phyloP scores from a whole-genome alignment of 2,329 filamentous ascomycete genomes.

The Sphaerulina vaccinii region DNA sequence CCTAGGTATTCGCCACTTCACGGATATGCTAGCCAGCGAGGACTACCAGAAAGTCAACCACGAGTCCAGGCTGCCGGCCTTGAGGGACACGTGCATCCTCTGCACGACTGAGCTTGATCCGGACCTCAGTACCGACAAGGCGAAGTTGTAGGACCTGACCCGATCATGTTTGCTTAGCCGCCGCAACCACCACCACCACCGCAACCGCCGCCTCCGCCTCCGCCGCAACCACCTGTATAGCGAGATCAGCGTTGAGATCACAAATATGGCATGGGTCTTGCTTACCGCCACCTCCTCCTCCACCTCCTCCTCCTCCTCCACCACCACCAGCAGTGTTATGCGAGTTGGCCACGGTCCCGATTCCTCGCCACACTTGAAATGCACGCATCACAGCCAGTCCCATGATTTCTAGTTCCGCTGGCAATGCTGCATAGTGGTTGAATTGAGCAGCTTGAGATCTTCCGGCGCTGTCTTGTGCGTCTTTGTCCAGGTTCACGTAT shows the following conservation, averaged over 20 bases:
- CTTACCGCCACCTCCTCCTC: not conserved
- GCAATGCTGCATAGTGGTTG: not conserved
- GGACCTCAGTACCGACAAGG: conserved; percentile 23
- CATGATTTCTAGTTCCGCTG: not conserved
- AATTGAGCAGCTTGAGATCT: conserved; percentile 1
- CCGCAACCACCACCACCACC: not conserved
- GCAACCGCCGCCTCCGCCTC: not conserved
- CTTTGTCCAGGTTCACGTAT: not conserved
- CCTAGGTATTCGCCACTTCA: conserved; percentile 55
- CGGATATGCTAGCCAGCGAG: conserved; percentile 58
- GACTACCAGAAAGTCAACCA: conserved; percentile 61
- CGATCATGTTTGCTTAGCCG: not conserved
- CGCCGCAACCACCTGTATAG: not conserved
- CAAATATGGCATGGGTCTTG: not conserved
- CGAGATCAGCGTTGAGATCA: not conserved
- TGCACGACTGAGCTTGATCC: conserved; percentile 39
- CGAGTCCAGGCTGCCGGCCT: conserved; percentile 48
- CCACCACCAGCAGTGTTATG: too few relatives aligned
- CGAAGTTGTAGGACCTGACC: conserved; percentile 17
- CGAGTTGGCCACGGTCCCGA: not conserved
- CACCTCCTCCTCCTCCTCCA: too few relatives aligned
- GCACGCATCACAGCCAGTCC: conserved; percentile 5
- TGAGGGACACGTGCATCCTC: conserved; percentile 40
- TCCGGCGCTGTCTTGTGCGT: not conserved
- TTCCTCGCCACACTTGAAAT: conserved; percentile 1